Percentiles rank a stretch among this genome's conserved stretches.
Evolutionary conservation across 495 filamentous ascomycete species (phyloP).

Genomic region (Cercophora newfieldiana): DNA sequence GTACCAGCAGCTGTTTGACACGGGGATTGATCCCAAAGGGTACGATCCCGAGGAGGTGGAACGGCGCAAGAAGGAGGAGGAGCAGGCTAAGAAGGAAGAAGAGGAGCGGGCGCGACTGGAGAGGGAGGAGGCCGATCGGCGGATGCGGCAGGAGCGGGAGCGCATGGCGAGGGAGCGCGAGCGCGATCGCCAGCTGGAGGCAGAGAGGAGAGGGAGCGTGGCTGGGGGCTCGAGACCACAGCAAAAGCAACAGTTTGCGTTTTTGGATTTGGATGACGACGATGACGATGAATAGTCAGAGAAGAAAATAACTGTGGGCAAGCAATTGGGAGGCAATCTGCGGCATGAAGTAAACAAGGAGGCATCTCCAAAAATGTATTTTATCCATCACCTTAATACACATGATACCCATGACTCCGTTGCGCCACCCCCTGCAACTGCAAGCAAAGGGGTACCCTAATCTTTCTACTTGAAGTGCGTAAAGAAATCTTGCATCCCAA

Average conservation of each 20-base stretch:
- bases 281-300: slow-evolving; percentile 45
- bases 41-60: slow-evolving; percentile 56
- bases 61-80: slow-evolving; percentile 41
- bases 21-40: slow-evolving; percentile 55
- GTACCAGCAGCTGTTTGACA: slow-evolving; percentile 57
- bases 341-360: background rate
- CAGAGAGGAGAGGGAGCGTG: slow-evolving; percentile 41
- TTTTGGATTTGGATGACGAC: slow-evolving; percentile 54
- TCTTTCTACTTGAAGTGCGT: slow-evolving; percentile 1
- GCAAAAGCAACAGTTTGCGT: slow-evolving; percentile 52
- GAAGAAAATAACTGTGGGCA: no score
- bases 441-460: background rate
- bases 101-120: slow-evolving; percentile 47
- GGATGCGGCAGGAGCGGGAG: slow-evolving; percentile 39
- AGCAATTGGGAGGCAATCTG: no score
- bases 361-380: background rate
- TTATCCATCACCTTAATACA: background rate
- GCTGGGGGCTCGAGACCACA: slow-evolving; percentile 18
- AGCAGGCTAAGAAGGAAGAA: slow-evolving; percentile 38
- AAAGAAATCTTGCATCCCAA: slow-evolving; percentile 4
- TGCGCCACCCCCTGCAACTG: background rate
- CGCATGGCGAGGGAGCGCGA: slow-evolving; percentile 39
- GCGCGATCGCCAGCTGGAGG: slow-evolving; percentile 43
- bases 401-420: slow-evolving; percentile 8
- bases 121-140: slow-evolving; percentile 43